These are phyloP conservation scores for Trichoderma arundinaceum DNA, from an alignment of 2,329 filamentous ascomycete species.

Conservation along the genomic window DNA sequence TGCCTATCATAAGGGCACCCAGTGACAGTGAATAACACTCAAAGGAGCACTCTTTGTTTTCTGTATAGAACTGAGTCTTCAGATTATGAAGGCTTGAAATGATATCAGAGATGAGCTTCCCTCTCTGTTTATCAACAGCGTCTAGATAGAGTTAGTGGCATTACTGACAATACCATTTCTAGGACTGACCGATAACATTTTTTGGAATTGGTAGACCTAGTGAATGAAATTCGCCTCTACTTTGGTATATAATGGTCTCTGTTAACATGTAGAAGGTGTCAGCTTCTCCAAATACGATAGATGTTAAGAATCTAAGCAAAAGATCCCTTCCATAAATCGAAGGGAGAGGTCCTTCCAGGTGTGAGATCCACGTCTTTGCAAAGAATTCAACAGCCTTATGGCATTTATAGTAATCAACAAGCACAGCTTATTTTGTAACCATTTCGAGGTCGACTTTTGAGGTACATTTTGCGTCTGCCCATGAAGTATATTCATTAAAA, in stretches of 20 bases:
- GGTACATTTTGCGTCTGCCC: slow-evolving; percentile 49
- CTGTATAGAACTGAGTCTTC: background rate
- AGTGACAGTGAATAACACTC: slow-evolving; percentile 5
- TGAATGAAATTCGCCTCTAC: background rate
- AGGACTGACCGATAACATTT: background rate
- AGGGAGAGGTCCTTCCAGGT: background rate
- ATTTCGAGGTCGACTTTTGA: slow-evolving; percentile 45
- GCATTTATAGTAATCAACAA: slow-evolving; percentile 52
- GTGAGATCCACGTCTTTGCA: slow-evolving; percentile 23
- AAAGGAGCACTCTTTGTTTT: background rate
- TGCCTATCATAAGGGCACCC: slow-evolving; percentile 17
- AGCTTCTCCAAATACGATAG: background rate
- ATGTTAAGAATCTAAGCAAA: background rate
- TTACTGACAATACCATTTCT: background rate
- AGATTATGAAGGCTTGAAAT: background rate
- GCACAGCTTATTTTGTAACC: slow-evolving; percentile 50
- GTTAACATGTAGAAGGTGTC: background rate
- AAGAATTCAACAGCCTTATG: slow-evolving; percentile 50
- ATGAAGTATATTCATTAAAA: slow-evolving; percentile 53
- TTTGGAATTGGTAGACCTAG: slow-evolving; percentile 11
- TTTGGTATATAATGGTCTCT: background rate
- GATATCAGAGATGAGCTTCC: background rate
- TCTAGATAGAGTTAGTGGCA: background rate
- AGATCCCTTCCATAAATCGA: background rate
- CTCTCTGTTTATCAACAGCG: background rate